Conservation (phyloP, 805 yeast genomes). For the Suhomyces tanzawaensis region DNA sequence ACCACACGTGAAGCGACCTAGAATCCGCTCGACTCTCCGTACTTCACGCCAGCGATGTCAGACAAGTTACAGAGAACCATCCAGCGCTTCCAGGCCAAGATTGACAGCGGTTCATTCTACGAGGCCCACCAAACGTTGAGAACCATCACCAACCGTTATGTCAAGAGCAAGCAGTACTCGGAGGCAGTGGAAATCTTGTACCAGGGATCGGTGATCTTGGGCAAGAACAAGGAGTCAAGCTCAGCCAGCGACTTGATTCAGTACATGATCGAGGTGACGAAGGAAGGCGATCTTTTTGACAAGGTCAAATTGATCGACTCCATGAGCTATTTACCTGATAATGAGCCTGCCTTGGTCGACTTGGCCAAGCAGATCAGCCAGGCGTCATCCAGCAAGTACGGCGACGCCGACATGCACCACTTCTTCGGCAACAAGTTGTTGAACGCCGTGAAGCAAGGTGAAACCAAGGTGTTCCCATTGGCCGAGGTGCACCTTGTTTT, state of each 20-base stretch:
- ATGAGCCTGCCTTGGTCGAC: constrained; percentile 52
- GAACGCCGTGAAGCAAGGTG: constrained; percentile 26
- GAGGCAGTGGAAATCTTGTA: constrained; percentile 74
- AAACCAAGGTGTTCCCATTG: constrained; percentile 47
- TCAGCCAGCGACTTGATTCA: constrained; percentile 75
- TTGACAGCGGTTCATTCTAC: constrained; percentile 73
- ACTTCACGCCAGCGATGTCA: no score
- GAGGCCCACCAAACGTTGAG: constrained; percentile 96
- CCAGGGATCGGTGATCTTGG: constrained; percentile 66
- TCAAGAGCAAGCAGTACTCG: constrained; percentile 59
- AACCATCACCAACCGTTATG: constrained; percentile 83
- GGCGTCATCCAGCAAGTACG: constrained; percentile 47
- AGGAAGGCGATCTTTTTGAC: constrained; percentile 35
- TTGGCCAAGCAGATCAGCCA: constrained; percentile 63
- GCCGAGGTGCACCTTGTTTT: constrained; percentile 73
- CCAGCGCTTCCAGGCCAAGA: constrained; percentile 64
- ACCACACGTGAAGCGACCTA: not conserved
- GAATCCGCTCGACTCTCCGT: no score
- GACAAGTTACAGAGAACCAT: constrained; percentile 56
- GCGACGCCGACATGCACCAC: constrained; percentile 75
- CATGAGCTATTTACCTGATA: constrained; percentile 42
- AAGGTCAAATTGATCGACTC: constrained; percentile 49
- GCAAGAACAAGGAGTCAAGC: constrained; percentile 70
- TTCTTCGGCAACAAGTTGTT: constrained; percentile 67
- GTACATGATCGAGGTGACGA: constrained; percentile 71